Evolutionary conservation across 2,329 filamentous ascomycete genomes (phyloP).

Genomic region (Teratosphaeria destructans): DNA sequence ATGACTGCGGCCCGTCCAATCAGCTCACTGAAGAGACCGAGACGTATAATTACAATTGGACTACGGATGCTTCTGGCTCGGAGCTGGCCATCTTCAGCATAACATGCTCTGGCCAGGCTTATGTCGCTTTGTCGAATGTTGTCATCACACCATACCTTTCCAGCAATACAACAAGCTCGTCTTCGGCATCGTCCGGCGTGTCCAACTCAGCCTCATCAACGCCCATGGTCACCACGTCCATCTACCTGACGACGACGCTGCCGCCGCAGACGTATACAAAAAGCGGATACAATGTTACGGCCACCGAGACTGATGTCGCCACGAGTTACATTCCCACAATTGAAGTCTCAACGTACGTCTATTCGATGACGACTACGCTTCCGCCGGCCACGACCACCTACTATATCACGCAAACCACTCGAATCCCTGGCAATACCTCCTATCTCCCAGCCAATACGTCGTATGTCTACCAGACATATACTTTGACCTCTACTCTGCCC

Average conservation of each 20-base stretch:
- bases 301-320: background rate
- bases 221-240: background rate
- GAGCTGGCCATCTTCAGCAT: background rate
- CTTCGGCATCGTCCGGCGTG: background rate
- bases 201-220: background rate
- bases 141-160: background rate
- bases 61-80: background rate
- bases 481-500: background rate
- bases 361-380: background rate
- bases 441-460: background rate
- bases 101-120: background rate
- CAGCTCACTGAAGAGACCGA: background rate
- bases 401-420: background rate
- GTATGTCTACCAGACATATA: background rate
- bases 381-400: background rate
- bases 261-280: background rate
- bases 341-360: background rate
- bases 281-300: background rate
- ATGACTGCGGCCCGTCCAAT: conserved; percentile 1
- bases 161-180: background rate
- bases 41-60: background rate
- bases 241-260: background rate
- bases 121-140: background rate
- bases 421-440: background rate
- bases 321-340: background rate